phyloP scores from a whole-genome alignment of 2,329 filamentous ascomycete species.

The Phoma sp. region DNA sequence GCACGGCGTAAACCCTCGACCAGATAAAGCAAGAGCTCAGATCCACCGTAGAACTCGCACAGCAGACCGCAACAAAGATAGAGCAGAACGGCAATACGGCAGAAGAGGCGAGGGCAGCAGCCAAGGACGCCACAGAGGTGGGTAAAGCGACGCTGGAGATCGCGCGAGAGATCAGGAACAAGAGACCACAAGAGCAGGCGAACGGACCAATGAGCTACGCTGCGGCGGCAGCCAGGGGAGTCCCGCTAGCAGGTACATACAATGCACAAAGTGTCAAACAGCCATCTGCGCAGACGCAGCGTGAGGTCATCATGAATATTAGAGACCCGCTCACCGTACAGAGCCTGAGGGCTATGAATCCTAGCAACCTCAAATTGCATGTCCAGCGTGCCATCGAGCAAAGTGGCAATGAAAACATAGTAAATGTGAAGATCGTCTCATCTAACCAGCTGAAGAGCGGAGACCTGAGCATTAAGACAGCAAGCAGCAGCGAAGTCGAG shows the following conservation, averaged over 20 bases:
- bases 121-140: neutral
- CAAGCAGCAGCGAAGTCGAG: neutral
- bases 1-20: too few relatives aligned
- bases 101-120: neutral
- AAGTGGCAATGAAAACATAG: constrained; percentile 28
- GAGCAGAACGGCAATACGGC: neutral
- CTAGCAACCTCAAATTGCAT: constrained; percentile 21
- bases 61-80: too few relatives aligned
- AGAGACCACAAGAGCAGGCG: neutral
- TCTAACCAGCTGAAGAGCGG: constrained; percentile 31
- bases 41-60: too few relatives aligned
- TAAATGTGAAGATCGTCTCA: constrained; percentile 22
- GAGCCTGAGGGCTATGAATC: constrained; percentile 23
- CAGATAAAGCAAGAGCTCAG: neutral
- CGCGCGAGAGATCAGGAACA: neutral
- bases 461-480: constrained; percentile 27
- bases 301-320: constrained; percentile 27
- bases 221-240: neutral
- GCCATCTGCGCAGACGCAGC: constrained; percentile 20
- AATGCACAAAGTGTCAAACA: constrained; percentile 24
- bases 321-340: constrained; percentile 23
- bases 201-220: neutral
- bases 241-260: constrained; percentile 19
- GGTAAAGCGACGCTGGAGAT: neutral
- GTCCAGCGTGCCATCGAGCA: constrained; percentile 24